Conservation (phyloP, 257 asterid species). For the Penstemon eatonii region DNA sequence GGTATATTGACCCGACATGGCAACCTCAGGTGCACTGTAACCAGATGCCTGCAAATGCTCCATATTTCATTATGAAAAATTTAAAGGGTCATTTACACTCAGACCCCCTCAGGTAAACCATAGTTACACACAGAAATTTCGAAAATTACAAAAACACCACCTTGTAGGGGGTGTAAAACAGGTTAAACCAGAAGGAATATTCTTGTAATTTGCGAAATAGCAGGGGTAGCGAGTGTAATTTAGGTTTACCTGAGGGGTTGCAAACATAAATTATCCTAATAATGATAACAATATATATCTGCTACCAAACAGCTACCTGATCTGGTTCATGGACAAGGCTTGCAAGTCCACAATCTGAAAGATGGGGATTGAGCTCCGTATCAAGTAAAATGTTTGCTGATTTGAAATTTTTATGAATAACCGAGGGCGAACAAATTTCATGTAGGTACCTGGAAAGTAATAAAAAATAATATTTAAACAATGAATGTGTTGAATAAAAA, state of each 20-base stretch:
- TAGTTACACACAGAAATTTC: neutral
- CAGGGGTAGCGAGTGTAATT: neutral
- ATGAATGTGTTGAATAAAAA: neutral
- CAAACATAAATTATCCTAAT: no score
- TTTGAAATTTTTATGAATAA: conserved; percentile 80
- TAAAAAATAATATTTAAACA: conserved; percentile 16
- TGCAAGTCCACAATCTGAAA: conserved; percentile 85
- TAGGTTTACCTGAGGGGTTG: no score
- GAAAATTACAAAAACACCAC: neutral
- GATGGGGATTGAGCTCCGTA: conserved; percentile 87
- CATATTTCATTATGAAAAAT: conserved; percentile 1
- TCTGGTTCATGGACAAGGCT: conserved; percentile 70
- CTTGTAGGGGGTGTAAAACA: neutral
- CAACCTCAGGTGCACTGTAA: conserved; percentile 84
- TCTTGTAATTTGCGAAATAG: neutral
- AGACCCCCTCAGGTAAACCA: no score
- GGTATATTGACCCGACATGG: conserved; percentile 82
- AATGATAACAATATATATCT: no score
- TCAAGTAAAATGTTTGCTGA: conserved; percentile 88
- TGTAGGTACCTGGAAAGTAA: conserved; percentile 75
- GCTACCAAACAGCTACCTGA: conserved; percentile 46
- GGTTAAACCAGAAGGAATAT: no score
- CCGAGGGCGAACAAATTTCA: conserved; percentile 92
- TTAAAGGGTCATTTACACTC: neutral
- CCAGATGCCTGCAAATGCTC: conserved; percentile 71